Evolutionary conservation across 805 yeast species (phyloP), one percentile per base, ranked within the genome.

Genomic region (Saturnispora gosingensis): DNA sequence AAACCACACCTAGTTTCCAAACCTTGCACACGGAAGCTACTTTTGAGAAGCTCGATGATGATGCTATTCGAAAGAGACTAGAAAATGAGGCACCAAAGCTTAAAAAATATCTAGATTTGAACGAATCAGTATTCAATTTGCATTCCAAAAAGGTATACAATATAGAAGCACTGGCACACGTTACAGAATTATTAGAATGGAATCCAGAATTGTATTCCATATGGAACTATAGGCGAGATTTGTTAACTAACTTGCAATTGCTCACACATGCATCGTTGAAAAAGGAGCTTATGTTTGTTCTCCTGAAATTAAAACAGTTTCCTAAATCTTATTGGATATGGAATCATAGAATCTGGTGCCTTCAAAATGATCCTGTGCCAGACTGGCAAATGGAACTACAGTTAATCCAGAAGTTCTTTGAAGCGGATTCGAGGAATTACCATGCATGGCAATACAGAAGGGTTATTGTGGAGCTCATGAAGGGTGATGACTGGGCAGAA

Each of bases 281-380:
- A 1, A 64, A 69, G 3, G 99, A 91, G 57, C 70, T 93, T 44
- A 56, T 67, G 24, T 81, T 87, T 61, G 73, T 82, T 1, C 72
- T 83, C 69, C 66, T 64, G 0, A 77, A 81, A 56, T 67, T 93
- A 58, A 77, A 77, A 50, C 67, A 73, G 51, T 82, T 68, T 57
- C 98, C 99, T 1, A 93, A 93, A 64, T 88, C 90, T 40, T 93
- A 93, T 63, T 93, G 98, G 97, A 82, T 93, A 11, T 93, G 98
- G 97, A 85, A 83, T 59, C 97, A 93, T 64, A 73, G 99, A 36
- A 69, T 77, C 10, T 93, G 99, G 98, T 76, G 85, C 43, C 67
- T 91, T 39, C 74, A 77, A 35, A 63, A 71, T 18, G 77, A 78
- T 34, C 58, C 61, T 0, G 30, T 49, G 36, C 78, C 83, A 10